Percentiles rank a stretch among this genome's conserved stretches.
phyloP scores from a whole-genome alignment of 2,329 filamentous ascomycete genomes.

The Fusarium dlaminii region DNA sequence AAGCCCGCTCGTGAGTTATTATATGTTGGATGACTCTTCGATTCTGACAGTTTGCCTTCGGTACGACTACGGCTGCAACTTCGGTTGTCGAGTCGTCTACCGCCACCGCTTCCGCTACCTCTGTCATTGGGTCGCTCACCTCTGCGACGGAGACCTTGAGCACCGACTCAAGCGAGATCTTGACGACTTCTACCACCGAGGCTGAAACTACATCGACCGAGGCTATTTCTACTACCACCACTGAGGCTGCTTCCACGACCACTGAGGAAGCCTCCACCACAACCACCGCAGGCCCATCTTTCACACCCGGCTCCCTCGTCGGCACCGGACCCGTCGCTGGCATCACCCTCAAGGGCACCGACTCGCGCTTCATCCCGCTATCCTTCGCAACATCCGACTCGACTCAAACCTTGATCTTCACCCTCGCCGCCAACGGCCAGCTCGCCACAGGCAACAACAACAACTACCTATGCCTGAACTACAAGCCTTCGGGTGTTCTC shows the following conservation, averaged over 20 bases:
- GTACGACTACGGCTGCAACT: background rate
- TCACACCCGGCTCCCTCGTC: background rate
- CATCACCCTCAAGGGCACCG: background rate
- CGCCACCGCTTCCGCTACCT: background rate
- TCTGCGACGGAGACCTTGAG: background rate
- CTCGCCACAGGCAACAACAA: background rate
- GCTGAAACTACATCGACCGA: too few relatives aligned
- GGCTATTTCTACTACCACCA: too few relatives aligned
- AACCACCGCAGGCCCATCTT: background rate
- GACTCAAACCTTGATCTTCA: conserved; percentile 3
- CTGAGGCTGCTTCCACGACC: background rate
- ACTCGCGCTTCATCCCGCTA: background rate
- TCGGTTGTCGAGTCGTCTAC: background rate
- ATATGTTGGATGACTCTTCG: accelerated
- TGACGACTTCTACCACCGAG: background rate
- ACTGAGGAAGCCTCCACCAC: background rate
- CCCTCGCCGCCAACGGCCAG: background rate
- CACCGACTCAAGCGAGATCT: background rate
- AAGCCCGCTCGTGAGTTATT: background rate
- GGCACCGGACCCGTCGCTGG: background rate
- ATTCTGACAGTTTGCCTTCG: background rate
- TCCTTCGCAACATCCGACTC: background rate
- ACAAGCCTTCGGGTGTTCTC: background rate
- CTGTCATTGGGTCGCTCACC: background rate
- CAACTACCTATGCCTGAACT: background rate